These are phyloP conservation scores for Tubosaeta sp. DNA, from an alignment of 768 basidiomycete genomes.

Conservation along the genomic window DNA sequence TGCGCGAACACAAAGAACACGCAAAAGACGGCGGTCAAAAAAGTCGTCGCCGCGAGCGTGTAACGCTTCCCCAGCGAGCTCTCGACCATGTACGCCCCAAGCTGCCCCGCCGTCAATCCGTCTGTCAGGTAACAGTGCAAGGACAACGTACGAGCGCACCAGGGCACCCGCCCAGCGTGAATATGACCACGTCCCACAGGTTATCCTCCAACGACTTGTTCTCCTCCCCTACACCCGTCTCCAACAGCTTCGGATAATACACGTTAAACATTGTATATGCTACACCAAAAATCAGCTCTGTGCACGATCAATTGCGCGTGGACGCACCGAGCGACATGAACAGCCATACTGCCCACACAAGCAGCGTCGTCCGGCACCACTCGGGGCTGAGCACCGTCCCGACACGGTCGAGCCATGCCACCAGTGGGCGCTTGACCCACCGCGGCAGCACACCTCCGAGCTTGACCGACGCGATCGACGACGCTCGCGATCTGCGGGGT, in stretches of 20 bases:
- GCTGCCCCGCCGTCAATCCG: constrained; percentile 39
- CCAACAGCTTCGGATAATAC: constrained; percentile 81
- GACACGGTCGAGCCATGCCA: constrained; percentile 66
- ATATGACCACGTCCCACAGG: constrained; percentile 84
- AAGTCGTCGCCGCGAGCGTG: constrained; percentile 73
- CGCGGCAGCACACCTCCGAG: constrained; percentile 47
- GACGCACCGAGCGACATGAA: constrained; percentile 69
- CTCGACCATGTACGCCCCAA: constrained; percentile 85
- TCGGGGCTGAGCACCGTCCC: constrained; percentile 67
- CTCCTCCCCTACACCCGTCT: constrained; percentile 37
- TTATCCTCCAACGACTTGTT: constrained; percentile 53
- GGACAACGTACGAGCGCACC: constrained; percentile 66
- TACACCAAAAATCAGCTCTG: no score
- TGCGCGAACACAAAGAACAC: constrained; percentile 60
- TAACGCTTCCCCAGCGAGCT: constrained; percentile 60
- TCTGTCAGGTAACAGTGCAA: no score
- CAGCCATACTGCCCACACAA: constrained; percentile 79
- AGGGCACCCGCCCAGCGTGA: constrained; percentile 80
- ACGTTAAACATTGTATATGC: constrained; percentile 94
- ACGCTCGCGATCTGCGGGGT: constrained; percentile 23
- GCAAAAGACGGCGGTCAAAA: constrained; percentile 74
- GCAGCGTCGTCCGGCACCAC: constrained; percentile 71
- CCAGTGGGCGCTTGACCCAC: constrained; percentile 54
- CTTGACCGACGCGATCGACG: constrained; percentile 39
- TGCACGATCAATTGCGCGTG: no score